Evolutionary conservation across 176 grass and related monocot genomes (phyloP).

Genomic region (Eragrostis nindensis): DNA sequence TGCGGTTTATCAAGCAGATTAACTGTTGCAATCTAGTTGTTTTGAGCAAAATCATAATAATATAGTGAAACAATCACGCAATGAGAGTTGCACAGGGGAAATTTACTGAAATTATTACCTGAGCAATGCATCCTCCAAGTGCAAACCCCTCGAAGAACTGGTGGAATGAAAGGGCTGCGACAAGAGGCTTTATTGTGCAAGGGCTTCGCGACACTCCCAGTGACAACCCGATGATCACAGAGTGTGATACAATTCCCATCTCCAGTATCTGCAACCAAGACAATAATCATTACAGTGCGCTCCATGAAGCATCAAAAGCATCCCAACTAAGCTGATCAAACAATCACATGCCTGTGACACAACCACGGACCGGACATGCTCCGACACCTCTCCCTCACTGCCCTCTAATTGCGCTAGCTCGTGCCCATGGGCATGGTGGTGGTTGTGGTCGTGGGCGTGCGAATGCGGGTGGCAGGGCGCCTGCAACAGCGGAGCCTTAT

Average conservation of each 20-base stretch:
- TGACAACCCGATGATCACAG: slow-evolving; percentile 88
- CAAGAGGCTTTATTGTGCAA: slow-evolving; percentile 79
- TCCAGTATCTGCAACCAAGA: slow-evolving; percentile 67
- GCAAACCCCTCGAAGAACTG: slow-evolving; percentile 96
- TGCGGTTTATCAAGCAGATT: not conserved
- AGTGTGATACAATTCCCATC: slow-evolving; percentile 95
- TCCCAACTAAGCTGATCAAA: not conserved
- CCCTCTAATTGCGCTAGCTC: slow-evolving; percentile 33
- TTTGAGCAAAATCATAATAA: not conserved
- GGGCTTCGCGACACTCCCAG: slow-evolving; percentile 74
- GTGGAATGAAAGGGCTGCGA: slow-evolving; percentile 72
- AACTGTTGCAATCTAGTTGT: not conserved
- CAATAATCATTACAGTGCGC: not conserved
- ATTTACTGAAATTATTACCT: slow-evolving; percentile 48
- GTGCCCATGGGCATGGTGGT: slow-evolving; percentile 24
- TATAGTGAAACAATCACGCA: not conserved
- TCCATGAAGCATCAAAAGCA: not conserved
- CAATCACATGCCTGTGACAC: slow-evolving; percentile 89
- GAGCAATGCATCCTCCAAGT: slow-evolving; percentile 82
- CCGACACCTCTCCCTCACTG: slow-evolving; percentile 38
- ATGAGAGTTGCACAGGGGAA: not conserved
- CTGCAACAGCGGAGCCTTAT: slow-evolving; percentile 43
- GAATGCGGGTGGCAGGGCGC: slow-evolving; percentile 24
- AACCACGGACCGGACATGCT: slow-evolving; percentile 68
- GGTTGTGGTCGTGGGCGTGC: slow-evolving; percentile 7